phyloP scores from a whole-genome alignment of 1,139 yeast species.

The Suhomyces wounanorum region DNA sequence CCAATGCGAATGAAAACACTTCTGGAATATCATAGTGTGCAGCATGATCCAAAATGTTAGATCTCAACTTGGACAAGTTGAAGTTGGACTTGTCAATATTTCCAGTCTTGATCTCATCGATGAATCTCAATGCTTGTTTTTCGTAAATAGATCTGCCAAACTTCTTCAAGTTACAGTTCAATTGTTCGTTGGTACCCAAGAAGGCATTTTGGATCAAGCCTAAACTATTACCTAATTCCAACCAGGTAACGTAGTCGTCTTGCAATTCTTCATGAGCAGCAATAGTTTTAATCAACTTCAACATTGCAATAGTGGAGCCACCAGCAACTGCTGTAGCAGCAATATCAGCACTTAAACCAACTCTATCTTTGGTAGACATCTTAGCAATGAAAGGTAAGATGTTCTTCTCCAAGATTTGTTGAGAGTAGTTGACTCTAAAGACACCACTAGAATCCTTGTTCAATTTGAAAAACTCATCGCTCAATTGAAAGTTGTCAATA shows the following conservation, averaged over 20 bases:
- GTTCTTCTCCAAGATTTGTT: slow-evolving; percentile 43
- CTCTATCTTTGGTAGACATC: slow-evolving; percentile 59
- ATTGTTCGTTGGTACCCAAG: slow-evolving; percentile 38
- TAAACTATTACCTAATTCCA: slow-evolving; percentile 52
- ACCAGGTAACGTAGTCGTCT: slow-evolving; percentile 66
- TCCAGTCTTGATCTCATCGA: slow-evolving; percentile 26
- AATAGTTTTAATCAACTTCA: slow-evolving; percentile 45
- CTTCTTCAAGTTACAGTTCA: slow-evolving; percentile 38
- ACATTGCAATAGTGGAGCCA: slow-evolving; percentile 45
- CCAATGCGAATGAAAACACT: slow-evolving; percentile 48
- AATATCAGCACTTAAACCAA: slow-evolving; percentile 68
- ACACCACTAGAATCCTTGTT: slow-evolving; percentile 66
- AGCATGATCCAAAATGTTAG: slow-evolving; percentile 52
- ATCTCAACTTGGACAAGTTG: slow-evolving; percentile 51
- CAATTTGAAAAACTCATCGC: slow-evolving; percentile 50
- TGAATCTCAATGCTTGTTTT: slow-evolving; percentile 32
- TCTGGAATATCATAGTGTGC: slow-evolving; percentile 53
- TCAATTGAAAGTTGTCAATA: slow-evolving; percentile 27
- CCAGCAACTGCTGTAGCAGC: slow-evolving; percentile 66
- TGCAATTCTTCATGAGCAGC: slow-evolving; percentile 45
- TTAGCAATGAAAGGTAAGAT: slow-evolving; percentile 47
- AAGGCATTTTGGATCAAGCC: slow-evolving; percentile 47
- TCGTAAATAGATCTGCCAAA: slow-evolving; percentile 46
- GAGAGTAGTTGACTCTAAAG: slow-evolving; percentile 66
- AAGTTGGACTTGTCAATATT: slow-evolving; percentile 35